These are phyloP conservation scores for Orbilia blumenaviensis DNA, from an alignment of 2,329 filamentous ascomycete genomes.

Conservation along the genomic window DNA sequence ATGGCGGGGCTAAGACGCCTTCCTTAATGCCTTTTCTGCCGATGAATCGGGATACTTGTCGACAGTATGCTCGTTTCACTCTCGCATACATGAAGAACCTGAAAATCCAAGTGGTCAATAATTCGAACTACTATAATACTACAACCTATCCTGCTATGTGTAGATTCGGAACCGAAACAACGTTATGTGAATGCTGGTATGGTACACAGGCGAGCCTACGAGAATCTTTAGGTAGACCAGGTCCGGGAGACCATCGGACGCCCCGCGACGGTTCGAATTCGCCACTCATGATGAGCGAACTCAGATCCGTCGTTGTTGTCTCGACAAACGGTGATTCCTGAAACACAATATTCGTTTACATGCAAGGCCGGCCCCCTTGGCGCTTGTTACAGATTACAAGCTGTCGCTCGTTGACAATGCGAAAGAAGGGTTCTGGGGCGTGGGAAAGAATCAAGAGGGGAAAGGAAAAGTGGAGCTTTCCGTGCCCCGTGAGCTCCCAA, in stretches of 20 bases:
- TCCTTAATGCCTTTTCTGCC: neutral
- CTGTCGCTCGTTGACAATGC: slow-evolving; percentile 42
- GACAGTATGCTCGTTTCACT: slow-evolving; percentile 25
- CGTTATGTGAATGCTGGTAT: no score
- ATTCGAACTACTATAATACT: no score
- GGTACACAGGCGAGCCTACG: neutral
- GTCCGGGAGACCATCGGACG: no score
- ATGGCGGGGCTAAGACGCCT: neutral
- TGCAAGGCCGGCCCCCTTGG: slow-evolving; percentile 22
- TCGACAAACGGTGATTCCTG: slow-evolving; percentile 19
- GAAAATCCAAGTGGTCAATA: neutral
- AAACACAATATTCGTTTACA: slow-evolving; percentile 28
- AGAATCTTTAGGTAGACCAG: no score
- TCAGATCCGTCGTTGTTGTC: neutral
- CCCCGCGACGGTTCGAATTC: no score
- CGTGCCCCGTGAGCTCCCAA: slow-evolving; percentile 25
- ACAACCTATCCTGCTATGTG: no score
- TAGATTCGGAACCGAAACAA: no score
- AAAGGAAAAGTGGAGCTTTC: slow-evolving; percentile 5
- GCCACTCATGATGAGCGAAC: neutral
- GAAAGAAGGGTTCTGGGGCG: slow-evolving; percentile 18
- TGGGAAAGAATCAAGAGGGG: no score
- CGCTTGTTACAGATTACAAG: slow-evolving; percentile 54
- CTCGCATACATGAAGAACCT: neutral
- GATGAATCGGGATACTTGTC: slow-evolving; percentile 11